phyloP scores from a whole-genome alignment of 805 yeast species.

The Blastobotrys chiropterorum region DNA sequence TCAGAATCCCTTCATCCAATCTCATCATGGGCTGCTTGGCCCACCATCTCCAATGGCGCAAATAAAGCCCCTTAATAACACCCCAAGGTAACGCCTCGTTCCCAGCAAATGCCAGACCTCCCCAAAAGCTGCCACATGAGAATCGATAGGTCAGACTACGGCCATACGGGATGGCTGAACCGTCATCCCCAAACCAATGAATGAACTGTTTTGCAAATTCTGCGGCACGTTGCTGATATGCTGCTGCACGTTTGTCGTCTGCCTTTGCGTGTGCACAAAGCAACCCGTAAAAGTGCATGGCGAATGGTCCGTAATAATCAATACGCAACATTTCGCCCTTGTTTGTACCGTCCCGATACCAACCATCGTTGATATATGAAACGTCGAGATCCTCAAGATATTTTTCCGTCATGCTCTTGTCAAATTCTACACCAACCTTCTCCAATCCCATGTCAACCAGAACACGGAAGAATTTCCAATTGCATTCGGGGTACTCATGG shows the following conservation, averaged over 20 bases:
- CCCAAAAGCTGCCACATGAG: conserved; percentile 24
- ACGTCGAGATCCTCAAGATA: conserved; percentile 23
- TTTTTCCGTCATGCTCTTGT: conserved; percentile 13
- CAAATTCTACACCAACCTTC: conserved; percentile 20
- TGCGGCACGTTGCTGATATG: conserved; percentile 20
- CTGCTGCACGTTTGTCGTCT: conserved; percentile 12
- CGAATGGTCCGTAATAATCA: conserved; percentile 31
- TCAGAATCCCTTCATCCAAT: conserved; percentile 17
- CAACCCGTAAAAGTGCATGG: conserved; percentile 29
- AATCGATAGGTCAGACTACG: conserved; percentile 24
- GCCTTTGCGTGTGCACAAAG: conserved; percentile 20
- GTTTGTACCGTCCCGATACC: conserved; percentile 29
- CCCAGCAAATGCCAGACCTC: conserved; percentile 20
- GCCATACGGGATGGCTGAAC: conserved; percentile 24
- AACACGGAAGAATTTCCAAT: conserved; percentile 31
- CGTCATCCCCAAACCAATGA: conserved; percentile 23
- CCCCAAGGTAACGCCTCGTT: conserved; percentile 18
- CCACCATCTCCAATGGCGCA: conserved; percentile 25
- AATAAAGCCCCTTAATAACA: conserved; percentile 19
- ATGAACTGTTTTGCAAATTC: conserved; percentile 24
- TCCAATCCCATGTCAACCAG: conserved; percentile 27
- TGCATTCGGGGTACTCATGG: conserved; percentile 19
- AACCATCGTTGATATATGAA: conserved; percentile 28
- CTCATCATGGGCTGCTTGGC: conserved; percentile 20
- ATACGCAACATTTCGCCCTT: conserved; percentile 14